phyloP scores from a whole-genome alignment of 768 basidiomycete species.

The Kwoniella heveanensis region DNA sequence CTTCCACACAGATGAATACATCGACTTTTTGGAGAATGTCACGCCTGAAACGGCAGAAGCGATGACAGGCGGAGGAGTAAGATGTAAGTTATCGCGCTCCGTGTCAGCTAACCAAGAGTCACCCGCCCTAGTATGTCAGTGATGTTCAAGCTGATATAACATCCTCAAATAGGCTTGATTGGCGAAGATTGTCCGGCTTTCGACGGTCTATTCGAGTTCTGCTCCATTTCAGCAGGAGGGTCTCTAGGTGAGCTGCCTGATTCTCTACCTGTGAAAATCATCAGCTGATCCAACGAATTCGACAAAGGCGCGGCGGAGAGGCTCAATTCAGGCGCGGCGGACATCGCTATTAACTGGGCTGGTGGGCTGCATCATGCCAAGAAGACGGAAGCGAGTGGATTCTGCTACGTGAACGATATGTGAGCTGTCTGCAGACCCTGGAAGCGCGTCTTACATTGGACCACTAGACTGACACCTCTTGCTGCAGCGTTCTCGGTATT shows the following conservation, averaged over 20 bases:
- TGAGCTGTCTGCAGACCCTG: too few relatives aligned
- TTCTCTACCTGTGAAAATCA: too few relatives aligned
- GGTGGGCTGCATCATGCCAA: constrained; percentile 99
- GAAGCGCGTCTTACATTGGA: too few relatives aligned
- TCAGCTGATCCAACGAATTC: not conserved
- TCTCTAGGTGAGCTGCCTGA: constrained; percentile 80
- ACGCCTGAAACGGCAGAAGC: constrained; percentile 88
- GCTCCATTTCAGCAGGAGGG: constrained; percentile 93
- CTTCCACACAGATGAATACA: constrained; percentile 98
- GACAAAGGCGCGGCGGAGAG: constrained; percentile 73
- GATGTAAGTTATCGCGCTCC: constrained; percentile 63
- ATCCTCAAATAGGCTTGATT: constrained; percentile 60
- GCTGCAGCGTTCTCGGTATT: constrained; percentile 80
- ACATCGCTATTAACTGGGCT: constrained; percentile 93
- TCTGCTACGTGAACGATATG: constrained; percentile 89
- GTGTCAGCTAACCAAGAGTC: not conserved
- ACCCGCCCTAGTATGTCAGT: not conserved
- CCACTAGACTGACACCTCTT: constrained; percentile 13
- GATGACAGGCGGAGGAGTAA: constrained; percentile 76
- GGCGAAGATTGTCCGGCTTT: constrained; percentile 97
- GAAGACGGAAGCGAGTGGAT: constrained; percentile 94
- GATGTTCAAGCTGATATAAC: constrained; percentile 7
- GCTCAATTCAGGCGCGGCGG: constrained; percentile 74
- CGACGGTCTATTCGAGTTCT: constrained; percentile 95
- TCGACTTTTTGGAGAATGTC: constrained; percentile 84